These are phyloP conservation scores for Hymenoscyphus linearis DNA, from an alignment of 2,329 filamentous ascomycete genomes.

Conservation along the genomic window DNA sequence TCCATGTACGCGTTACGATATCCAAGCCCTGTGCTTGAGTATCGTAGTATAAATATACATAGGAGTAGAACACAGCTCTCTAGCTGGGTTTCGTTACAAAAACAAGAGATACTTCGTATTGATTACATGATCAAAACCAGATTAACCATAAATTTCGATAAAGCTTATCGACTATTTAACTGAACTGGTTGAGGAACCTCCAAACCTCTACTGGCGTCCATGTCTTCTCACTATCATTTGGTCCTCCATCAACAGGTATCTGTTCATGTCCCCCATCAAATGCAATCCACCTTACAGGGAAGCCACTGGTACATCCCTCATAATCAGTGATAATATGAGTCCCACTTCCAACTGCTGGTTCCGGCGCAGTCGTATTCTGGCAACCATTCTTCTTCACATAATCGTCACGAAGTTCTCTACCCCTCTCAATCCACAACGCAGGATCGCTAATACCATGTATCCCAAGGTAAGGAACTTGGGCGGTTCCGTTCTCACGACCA, in stretches of 20 bases:
- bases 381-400: slow-evolving; percentile 37
- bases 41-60: no score
- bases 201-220: slow-evolving; percentile 29
- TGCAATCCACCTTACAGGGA: slow-evolving; percentile 33
- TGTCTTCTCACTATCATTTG: slow-evolving; percentile 5
- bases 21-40: neutral
- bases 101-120: no score
- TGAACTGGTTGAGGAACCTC: slow-evolving; percentile 29
- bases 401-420: slow-evolving; percentile 33
- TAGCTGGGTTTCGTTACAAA: no score
- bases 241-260: slow-evolving; percentile 19
- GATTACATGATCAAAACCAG: no score
- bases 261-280: slow-evolving; percentile 32
- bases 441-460: slow-evolving; percentile 34
- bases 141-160: neutral
- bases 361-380: neutral
- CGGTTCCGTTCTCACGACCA: slow-evolving; percentile 29
- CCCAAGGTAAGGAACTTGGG: slow-evolving; percentile 33
- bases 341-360: neutral
- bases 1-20: neutral
- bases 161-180: neutral
- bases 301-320: slow-evolving; percentile 28
- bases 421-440: slow-evolving; percentile 33
- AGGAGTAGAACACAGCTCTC: no score
- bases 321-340: slow-evolving; percentile 19